These are phyloP conservation scores for Solanum chacoense DNA, from an alignment of 305 asterid species.

Conservation along the genomic window DNA sequence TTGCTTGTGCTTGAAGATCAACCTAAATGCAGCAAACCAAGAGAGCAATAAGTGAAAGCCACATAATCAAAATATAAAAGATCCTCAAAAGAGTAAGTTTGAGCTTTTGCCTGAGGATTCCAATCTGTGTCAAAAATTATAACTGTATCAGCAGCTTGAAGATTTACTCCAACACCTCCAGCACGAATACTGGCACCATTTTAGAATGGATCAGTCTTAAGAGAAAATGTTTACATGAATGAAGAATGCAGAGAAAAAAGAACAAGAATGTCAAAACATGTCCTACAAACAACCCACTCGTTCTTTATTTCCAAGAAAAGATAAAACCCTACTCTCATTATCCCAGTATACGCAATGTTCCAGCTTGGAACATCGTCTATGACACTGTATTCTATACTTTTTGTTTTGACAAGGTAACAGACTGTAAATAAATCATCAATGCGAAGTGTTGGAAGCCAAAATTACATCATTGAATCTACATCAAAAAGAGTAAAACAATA, in stretches of 20 bases:
- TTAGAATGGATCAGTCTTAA: conserved; percentile 8
- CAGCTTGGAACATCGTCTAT: neutral
- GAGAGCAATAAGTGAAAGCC: conserved; percentile 1
- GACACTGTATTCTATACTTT: neutral
- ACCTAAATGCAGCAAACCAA: conserved; percentile 46
- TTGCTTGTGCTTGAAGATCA: conserved; percentile 99
- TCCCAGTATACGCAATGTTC: neutral
- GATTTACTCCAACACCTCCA: conserved; percentile 99
- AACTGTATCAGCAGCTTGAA: conserved; percentile 99
- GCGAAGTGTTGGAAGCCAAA: neutral
- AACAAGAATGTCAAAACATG: neutral
- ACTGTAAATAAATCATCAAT: neutral
- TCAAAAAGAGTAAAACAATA: neutral
- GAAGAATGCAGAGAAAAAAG: neutral
- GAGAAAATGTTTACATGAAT: neutral
- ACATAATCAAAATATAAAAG: conserved; percentile 3
- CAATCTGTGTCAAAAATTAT: conserved; percentile 98
- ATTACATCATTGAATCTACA: neutral
- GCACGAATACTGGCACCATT: conserved; percentile 81
- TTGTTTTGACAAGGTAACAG: neutral
- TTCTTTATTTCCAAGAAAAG: neutral
- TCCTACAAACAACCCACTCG: neutral
- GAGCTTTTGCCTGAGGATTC: conserved; percentile 85
- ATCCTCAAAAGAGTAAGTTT: conserved; percentile 1
- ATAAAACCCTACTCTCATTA: neutral